These are phyloP conservation scores for Aurinia saxatilis DNA, from an alignment of 345 rosid species.

Conservation along the genomic window DNA sequence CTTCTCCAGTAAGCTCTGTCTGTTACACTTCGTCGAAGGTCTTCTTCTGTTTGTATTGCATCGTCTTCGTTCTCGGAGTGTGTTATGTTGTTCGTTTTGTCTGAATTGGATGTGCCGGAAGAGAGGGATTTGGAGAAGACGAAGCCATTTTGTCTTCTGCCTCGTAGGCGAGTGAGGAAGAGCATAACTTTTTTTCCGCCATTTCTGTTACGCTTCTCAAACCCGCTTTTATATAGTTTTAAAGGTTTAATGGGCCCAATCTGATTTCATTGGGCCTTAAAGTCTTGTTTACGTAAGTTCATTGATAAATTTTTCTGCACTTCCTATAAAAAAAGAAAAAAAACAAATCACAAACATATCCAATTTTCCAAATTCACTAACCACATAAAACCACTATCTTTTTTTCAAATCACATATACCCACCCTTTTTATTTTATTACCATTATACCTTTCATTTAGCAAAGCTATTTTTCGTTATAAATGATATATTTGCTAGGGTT, in stretches of 20 bases:
- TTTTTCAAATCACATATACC: too few relatives aligned
- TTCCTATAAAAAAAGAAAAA: too few relatives aligned
- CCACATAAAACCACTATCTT: too few relatives aligned
- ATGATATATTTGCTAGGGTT: too few relatives aligned
- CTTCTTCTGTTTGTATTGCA: constrained; percentile 24
- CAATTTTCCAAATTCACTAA: too few relatives aligned
- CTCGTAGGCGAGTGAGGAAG: constrained; percentile 9
- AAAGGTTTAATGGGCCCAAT: not conserved
- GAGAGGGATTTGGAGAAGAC: not conserved
- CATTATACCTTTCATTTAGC: too few relatives aligned
- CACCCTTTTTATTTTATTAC: too few relatives aligned
- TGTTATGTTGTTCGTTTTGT: too few relatives aligned
- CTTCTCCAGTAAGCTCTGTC: constrained; percentile 50
- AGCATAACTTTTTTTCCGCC: constrained; percentile 4
- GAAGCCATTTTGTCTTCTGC: constrained; percentile 16
- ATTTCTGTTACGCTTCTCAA: not conserved
- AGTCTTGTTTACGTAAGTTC: not conserved
- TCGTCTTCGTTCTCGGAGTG: constrained; percentile 9
- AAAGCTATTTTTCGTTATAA: too few relatives aligned
- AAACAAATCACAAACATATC: too few relatives aligned
- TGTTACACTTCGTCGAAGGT: constrained; percentile 31
- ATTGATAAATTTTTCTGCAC: not conserved
- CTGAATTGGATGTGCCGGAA: too few relatives aligned
- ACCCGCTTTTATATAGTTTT: not conserved
- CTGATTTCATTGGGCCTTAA: not conserved